A percentile compares a stretch with the other conserved stretches of the same genome.
These are phyloP conservation scores for Erodium trifolium DNA, from an alignment of 441 rosid genomes.

Conservation along the genomic window DNA sequence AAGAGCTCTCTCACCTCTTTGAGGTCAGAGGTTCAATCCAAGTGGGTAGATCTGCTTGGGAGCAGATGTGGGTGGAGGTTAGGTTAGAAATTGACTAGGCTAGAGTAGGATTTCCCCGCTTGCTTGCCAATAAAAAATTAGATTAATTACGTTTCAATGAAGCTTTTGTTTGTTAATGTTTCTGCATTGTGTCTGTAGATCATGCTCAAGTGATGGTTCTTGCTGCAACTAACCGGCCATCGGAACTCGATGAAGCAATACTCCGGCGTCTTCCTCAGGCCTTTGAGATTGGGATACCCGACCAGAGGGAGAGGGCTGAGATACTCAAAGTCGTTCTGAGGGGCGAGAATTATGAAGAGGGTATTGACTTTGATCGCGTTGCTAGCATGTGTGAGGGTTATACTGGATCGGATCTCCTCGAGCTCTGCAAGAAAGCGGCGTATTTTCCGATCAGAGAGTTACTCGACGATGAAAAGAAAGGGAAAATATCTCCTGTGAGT, in stretches of 20 bases:
- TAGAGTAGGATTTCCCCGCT: too few species aligned
- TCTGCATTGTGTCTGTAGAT: slow-evolving; percentile 30
- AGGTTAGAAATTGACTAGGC: too few species aligned
- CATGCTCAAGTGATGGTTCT: slow-evolving; percentile 95
- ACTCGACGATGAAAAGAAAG: slow-evolving; percentile 69
- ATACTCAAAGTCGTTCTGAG: slow-evolving; percentile 75
- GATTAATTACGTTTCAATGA: too few species aligned
- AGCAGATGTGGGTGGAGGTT: too few species aligned
- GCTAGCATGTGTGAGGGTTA: slow-evolving; percentile 73
- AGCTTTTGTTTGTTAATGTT: too few species aligned
- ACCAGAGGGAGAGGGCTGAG: slow-evolving; percentile 52
- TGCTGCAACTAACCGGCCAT: slow-evolving; percentile 95
- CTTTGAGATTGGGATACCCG: slow-evolving; percentile 93
- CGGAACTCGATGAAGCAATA: slow-evolving; percentile 96
- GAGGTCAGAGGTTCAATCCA: too few species aligned
- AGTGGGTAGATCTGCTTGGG: too few species aligned
- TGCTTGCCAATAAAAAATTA: too few species aligned
- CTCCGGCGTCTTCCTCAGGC: slow-evolving; percentile 87
- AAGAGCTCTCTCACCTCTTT: too few species aligned
- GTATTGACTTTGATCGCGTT: slow-evolving; percentile 54
- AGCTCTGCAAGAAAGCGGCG: slow-evolving; percentile 92
- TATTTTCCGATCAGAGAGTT: slow-evolving; percentile 82
- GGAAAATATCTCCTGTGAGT: slow-evolving; percentile 53
- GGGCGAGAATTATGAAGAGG: slow-evolving; percentile 57
- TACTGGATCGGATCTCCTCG: slow-evolving; percentile 87